Percentiles rank a stretch among this genome's conserved stretches.
These are phyloP conservation scores for Dactylellina haptotyla DNA, from an alignment of 2,329 filamentous ascomycete genomes.

Conservation along the genomic window DNA sequence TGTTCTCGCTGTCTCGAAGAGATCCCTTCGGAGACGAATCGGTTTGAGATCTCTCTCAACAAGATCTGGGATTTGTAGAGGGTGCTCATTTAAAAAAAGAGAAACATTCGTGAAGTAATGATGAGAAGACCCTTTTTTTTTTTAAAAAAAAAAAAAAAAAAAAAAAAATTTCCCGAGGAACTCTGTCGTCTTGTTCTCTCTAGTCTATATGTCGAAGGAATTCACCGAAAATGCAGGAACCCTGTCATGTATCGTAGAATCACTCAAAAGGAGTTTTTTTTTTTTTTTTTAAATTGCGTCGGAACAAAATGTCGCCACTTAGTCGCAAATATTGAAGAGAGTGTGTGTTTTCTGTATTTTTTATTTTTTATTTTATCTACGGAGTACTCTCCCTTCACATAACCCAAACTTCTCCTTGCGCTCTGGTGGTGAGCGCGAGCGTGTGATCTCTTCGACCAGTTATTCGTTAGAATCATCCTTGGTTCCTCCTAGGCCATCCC, in stretches of 20 bases:
- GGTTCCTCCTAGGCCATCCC: conserved; percentile 15
- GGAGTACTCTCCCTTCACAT: not conserved
- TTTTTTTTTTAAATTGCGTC: conserved; percentile 4
- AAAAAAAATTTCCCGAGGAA: not conserved
- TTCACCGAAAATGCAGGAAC: conserved; percentile 24
- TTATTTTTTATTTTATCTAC: conserved; percentile 2
- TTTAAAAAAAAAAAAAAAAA: no score
- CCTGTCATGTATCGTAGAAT: conserved; percentile 5
- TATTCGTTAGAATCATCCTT: conserved; percentile 42
- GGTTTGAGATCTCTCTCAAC: conserved; percentile 18
- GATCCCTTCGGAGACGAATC: not conserved
- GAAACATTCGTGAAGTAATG: no score
- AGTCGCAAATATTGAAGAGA: not conserved
- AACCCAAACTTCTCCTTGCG: not conserved
- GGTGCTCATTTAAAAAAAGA: no score
- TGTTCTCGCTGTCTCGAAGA: conserved; percentile 22
- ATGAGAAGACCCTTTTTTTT: no score
- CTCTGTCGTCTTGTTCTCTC: conserved; percentile 7
- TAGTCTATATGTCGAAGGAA: conserved; percentile 29
- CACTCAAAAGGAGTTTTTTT: no score
- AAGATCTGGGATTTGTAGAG: no score
- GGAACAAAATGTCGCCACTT: conserved; percentile 34
- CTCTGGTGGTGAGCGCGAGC: not conserved
- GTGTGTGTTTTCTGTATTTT: not conserved
- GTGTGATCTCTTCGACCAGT: conserved; percentile 31